phyloP scores from a whole-genome alignment of 306 rosid species.

The Herpetospermum pedunculosum region DNA sequence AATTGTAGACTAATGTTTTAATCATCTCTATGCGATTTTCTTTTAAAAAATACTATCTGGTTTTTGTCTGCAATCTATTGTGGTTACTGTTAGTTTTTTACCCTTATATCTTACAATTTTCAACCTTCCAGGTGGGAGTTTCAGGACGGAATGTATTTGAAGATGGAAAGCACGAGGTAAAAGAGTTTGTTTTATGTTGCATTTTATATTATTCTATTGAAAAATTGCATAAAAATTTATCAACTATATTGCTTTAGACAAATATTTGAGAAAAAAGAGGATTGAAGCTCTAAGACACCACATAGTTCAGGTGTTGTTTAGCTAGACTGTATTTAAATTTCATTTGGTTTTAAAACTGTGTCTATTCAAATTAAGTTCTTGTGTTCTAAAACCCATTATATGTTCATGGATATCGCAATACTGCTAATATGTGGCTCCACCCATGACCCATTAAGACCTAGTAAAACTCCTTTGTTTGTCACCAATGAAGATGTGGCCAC shows the following conservation, averaged over 20 bases:
- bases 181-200: slow-evolving; percentile 5
- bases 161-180: slow-evolving; percentile 47
- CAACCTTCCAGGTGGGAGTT: slow-evolving; percentile 32
- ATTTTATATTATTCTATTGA: not conserved
- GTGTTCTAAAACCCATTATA: not conserved
- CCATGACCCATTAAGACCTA: not conserved
- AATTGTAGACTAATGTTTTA: slow-evolving; percentile 5
- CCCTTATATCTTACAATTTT: not conserved
- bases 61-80: not conserved
- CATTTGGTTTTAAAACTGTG: not conserved
- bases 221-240: not conserved
- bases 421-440: slow-evolving; percentile 1
- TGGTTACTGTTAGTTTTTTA: not conserved
- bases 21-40: not conserved
- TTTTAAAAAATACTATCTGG: not conserved
- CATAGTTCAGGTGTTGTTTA: not conserved
- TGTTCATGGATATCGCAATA: not conserved
- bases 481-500: not conserved
- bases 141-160: slow-evolving; percentile 25
- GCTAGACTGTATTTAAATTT: not conserved
- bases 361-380: not conserved
- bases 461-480: not conserved
- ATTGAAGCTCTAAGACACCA: not conserved
- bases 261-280: not conserved
- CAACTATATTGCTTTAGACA: not conserved